phyloP scores from a whole-genome alignment of 345 rosid species.

The Euphorbia peplus region DNA sequence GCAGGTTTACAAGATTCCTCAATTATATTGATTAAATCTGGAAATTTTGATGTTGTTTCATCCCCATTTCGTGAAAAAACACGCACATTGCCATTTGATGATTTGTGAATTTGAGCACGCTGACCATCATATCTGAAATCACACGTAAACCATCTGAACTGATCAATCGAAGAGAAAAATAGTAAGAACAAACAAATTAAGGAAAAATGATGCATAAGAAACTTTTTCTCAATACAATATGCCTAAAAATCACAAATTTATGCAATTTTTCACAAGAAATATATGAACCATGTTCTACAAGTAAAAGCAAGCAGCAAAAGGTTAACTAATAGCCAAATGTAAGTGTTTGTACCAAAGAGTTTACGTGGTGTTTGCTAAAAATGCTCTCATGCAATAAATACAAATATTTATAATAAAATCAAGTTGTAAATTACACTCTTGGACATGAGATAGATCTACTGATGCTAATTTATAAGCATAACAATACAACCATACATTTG shows the following conservation, averaged over 20 bases:
- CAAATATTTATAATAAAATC: background rate
- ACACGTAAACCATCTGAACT: conserved; percentile 8
- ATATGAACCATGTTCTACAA: background rate
- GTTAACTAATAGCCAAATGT: background rate
- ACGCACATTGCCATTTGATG: conserved; percentile 53
- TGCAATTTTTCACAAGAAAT: background rate
- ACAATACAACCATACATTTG: background rate
- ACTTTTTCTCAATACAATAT: background rate
- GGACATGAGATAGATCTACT: background rate
- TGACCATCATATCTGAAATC: conserved; percentile 86
- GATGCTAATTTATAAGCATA: background rate
- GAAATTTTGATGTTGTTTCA: conserved; percentile 75
- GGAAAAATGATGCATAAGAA: background rate
- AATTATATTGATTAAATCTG: conserved; percentile 62
- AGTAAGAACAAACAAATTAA: background rate
- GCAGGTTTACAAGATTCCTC: conserved; percentile 53
- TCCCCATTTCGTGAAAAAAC: conserved; percentile 89
- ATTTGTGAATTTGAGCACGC: conserved; percentile 84
- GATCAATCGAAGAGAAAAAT: conserved; percentile 3
- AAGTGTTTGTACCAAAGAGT: background rate
- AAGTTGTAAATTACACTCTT: background rate
- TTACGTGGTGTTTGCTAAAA: too few species aligned
- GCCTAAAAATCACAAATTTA: background rate
- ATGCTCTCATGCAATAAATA: background rate
- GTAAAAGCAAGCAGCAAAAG: background rate